These are phyloP conservation scores for Lotus japonicus DNA, from an alignment of 306 rosid species.

Conservation along the genomic window DNA sequence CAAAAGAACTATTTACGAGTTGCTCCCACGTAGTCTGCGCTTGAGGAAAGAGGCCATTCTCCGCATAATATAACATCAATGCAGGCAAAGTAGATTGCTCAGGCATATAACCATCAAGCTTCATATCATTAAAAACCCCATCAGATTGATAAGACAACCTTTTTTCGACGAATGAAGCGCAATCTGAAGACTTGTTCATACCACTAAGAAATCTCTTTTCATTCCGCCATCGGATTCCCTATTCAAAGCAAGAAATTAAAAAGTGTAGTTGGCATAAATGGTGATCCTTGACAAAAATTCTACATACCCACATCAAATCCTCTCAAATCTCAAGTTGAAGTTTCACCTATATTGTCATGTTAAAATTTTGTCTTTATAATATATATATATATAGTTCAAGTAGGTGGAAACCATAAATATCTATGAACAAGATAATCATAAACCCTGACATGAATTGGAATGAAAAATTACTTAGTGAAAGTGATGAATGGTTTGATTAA, in stretches of 20 bases:
- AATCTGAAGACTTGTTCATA: constrained; percentile 5
- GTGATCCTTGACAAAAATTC: too few species aligned
- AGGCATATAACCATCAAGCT: constrained; percentile 28
- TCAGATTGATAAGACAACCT: constrained; percentile 31
- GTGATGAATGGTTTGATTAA: too few species aligned
- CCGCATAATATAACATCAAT: constrained; percentile 32
- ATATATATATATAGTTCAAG: too few species aligned
- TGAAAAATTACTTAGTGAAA: too few species aligned
- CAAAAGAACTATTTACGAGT: constrained; percentile 46
- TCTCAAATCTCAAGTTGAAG: too few species aligned
- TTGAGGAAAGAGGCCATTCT: constrained; percentile 42
- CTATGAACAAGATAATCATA: too few species aligned
- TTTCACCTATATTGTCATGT: too few species aligned
- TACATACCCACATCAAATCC: too few species aligned
- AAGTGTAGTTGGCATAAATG: neutral
- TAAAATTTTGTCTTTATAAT: too few species aligned
- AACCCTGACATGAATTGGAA: too few species aligned
- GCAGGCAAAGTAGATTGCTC: constrained; percentile 34
- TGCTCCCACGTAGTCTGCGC: constrained; percentile 51
- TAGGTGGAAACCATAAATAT: too few species aligned
- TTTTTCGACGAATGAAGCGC: constrained; percentile 22
- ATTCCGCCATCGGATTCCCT: constrained; percentile 36
- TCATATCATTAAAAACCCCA: constrained; percentile 32
- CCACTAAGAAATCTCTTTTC: constrained; percentile 12
- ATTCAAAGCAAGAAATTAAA: constrained; percentile 8